Evolutionary conservation across 83 land plant genomes (phyloP).

Genomic region (Thuja plicata): DNA sequence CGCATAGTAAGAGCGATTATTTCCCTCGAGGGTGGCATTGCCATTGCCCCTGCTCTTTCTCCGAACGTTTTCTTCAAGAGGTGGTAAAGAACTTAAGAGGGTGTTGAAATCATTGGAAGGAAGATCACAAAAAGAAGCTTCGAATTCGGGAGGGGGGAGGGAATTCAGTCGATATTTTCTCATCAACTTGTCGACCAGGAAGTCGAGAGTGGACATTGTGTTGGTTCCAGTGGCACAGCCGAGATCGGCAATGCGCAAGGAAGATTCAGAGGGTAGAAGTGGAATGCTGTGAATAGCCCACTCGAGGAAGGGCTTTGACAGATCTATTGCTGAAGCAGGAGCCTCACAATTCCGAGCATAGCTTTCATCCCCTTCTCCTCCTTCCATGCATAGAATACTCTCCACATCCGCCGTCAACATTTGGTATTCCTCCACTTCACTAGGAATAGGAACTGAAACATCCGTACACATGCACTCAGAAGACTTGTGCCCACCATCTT

Average conservation of each 20-base stretch:
- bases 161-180: slow-evolving; percentile 10
- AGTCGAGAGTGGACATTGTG: slow-evolving; percentile 34
- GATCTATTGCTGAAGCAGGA: slow-evolving; percentile 33
- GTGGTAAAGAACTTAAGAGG: slow-evolving; percentile 28
- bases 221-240: slow-evolving; percentile 51
- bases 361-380: slow-evolving; percentile 44
- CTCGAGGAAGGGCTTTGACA: slow-evolving; percentile 26
- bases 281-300: slow-evolving; percentile 21
- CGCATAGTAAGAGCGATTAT: slow-evolving; percentile 20
- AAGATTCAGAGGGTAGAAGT: slow-evolving; percentile 17
- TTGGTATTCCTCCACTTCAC: neutral
- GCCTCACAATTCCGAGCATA: slow-evolving; percentile 46
- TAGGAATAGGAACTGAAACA: neutral
- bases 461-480: neutral
- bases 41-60: no score
- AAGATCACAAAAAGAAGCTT: slow-evolving; percentile 50
- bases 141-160: slow-evolving; percentile 31
- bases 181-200: slow-evolving; percentile 22
- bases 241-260: slow-evolving; percentile 35
- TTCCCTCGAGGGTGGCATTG: neutral
- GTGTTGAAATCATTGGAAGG: slow-evolving; percentile 55
- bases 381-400: slow-evolving; percentile 38
- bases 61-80: neutral
- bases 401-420: slow-evolving; percentile 18
- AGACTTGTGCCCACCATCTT: neutral